phyloP scores from a whole-genome alignment of 73 alveolate species.

The Urostyla sp. region DNA sequence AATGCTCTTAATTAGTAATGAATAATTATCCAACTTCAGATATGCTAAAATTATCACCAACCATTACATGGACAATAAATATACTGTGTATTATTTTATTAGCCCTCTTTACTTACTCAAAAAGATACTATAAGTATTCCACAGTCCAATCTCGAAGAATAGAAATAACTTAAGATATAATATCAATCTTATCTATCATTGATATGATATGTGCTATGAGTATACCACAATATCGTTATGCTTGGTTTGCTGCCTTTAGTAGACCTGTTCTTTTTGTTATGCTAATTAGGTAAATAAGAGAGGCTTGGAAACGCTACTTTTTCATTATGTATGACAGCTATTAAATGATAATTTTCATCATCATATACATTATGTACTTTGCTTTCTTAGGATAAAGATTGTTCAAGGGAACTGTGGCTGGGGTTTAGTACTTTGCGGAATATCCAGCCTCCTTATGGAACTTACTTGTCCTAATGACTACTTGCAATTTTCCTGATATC shows the following conservation, averaged over 20 bases:
- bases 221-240: not conserved
- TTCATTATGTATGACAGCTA: slow-evolving; percentile 40
- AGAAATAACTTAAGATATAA: too few relatives aligned
- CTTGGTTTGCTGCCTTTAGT: slow-evolving; percentile 27
- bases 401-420: slow-evolving; percentile 59
- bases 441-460: slow-evolving; percentile 45
- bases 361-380: slow-evolving; percentile 43
- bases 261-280: slow-evolving; percentile 17
- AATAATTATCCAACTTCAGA: too few relatives aligned
- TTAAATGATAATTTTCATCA: slow-evolving; percentile 48
- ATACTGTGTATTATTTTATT: too few relatives aligned
- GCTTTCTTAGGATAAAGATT: slow-evolving; percentile 49
- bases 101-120: too few relatives aligned
- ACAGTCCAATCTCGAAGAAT: too few relatives aligned
- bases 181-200: too few relatives aligned
- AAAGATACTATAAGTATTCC: too few relatives aligned
- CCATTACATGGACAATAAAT: too few relatives aligned
- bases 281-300: slow-evolving; percentile 43
- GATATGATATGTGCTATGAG: too few relatives aligned
- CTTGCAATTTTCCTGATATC: slow-evolving; percentile 72
- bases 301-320: slow-evolving; percentile 42
- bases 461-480: slow-evolving; percentile 63
- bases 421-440: slow-evolving; percentile 59
- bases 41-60: too few relatives aligned
- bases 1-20: too few relatives aligned